Percentiles rank a stretch among this genome's conserved stretches.
These are phyloP conservation scores for Ampelomyces quisqualis DNA, from an alignment of 2,329 filamentous ascomycete genomes.

Conservation along the genomic window DNA sequence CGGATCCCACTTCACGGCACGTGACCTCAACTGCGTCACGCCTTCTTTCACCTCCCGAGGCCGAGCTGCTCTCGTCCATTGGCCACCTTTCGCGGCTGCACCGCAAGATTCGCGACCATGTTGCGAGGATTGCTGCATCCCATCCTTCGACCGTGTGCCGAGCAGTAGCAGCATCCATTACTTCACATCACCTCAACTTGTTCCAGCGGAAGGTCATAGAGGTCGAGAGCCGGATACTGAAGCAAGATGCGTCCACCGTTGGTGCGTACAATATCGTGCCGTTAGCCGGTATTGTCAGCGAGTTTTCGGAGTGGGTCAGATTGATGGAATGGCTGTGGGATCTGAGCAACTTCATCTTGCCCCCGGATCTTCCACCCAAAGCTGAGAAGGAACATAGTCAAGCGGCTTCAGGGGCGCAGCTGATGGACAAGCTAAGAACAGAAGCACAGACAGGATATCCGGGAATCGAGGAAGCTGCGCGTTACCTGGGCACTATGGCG, in stretches of 20 bases:
- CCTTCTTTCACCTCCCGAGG: slow-evolving; percentile 73
- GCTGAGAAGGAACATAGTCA: slow-evolving; percentile 14
- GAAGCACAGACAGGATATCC: slow-evolving; percentile 85
- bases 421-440: slow-evolving; percentile 74
- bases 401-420: slow-evolving; percentile 64
- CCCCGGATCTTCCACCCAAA: slow-evolving; percentile 25
- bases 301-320: slow-evolving; percentile 85
- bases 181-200: slow-evolving; percentile 69
- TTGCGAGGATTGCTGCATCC: slow-evolving; percentile 64
- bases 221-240: slow-evolving; percentile 77
- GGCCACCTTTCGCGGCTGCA: slow-evolving; percentile 78
- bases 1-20: slow-evolving; percentile 45
- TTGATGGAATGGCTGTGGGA: slow-evolving; percentile 84
- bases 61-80: slow-evolving; percentile 74
- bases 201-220: slow-evolving; percentile 84
- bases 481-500: slow-evolving; percentile 71
- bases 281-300: slow-evolving; percentile 76
- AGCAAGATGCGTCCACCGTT: slow-evolving; percentile 74
- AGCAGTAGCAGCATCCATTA: slow-evolving; percentile 78
- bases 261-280: slow-evolving; percentile 94
- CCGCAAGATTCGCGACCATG: slow-evolving; percentile 66
- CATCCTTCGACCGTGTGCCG: slow-evolving; percentile 84
- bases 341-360: slow-evolving; percentile 67
- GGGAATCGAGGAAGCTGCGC: slow-evolving; percentile 76
- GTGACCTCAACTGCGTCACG: slow-evolving; percentile 44